Evolutionary conservation across 139 green algal genomes (phyloP).

Genomic region (Tetraselmis chui): DNA sequence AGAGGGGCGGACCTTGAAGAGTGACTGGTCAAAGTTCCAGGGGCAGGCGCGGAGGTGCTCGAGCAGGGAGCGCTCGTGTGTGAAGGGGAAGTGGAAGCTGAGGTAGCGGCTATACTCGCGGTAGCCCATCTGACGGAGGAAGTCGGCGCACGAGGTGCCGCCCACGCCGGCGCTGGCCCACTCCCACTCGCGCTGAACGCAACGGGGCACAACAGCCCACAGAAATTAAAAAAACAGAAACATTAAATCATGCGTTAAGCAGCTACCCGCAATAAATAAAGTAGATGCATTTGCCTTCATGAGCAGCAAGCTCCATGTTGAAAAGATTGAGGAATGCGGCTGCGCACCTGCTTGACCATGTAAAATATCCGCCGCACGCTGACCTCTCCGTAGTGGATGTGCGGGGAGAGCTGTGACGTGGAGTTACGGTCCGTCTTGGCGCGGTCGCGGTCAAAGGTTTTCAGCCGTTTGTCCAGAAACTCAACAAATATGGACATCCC

Average conservation of each 20-base stretch:
- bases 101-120: conserved; percentile 89
- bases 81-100: conserved; percentile 94
- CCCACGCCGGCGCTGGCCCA: not conserved
- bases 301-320: too few species aligned
- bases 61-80: conserved; percentile 84
- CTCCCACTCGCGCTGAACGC: not conserved
- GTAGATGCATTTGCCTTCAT: too few species aligned
- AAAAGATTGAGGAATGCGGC: too few species aligned
- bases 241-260: too few species aligned
- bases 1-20: conserved; percentile 52
- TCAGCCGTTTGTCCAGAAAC: conserved; percentile 62
- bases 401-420: conserved; percentile 81
- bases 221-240: not conserved
- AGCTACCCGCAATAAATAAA: too few species aligned
- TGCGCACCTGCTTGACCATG: conserved; percentile 24
- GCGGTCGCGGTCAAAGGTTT: conserved; percentile 55
- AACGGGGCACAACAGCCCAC: not conserved
- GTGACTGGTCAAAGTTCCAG: conserved; percentile 73
- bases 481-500: conserved; percentile 49
- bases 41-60: conserved; percentile 76
- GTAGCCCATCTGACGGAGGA: conserved; percentile 80
- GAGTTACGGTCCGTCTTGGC: conserved; percentile 69
- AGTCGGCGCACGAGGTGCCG: conserved; percentile 39
- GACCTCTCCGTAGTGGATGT: conserved; percentile 86
- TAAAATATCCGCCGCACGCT: conserved; percentile 64